Evolutionary conservation across 2,329 filamentous ascomycete species (phyloP), one percentile per base, ranked within the genome.

Genomic region (Diaporthe sp.): DNA sequence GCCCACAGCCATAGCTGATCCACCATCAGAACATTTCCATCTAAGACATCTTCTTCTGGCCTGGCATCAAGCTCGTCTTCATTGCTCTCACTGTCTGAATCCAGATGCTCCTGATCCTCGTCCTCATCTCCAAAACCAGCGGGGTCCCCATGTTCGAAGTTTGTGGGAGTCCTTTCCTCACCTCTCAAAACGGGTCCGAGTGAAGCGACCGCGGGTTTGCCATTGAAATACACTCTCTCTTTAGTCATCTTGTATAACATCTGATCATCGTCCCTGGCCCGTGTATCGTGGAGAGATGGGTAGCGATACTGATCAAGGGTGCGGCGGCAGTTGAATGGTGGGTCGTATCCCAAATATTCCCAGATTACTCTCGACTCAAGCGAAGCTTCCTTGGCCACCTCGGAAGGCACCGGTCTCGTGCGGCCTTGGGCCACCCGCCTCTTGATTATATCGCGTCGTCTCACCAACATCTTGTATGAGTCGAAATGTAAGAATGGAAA

Each of bases 171-270:
- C n/a, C 54, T 71, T 10, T 50, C 33, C 8, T 67, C 58, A 4
- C 38, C 57, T 64, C 45, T 72, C 13, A 50, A 17, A 1, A 33
- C 45, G 2, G 50, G 42, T 3, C 58, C 52, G 28, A 54, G 68
- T 2, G 30, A 60, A 25, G 57, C 38, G 8, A 19, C 28, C 0
- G n/a, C 22, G 12, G 50, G 30, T 19, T 25, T 45, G 6, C 30
- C 38, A 10, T 52, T 58, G 5, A 28, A 1, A 22, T 22, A 17
- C 0, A 58, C 38, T 17, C 47, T 57, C 71, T 87, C 83, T 76
- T 89, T 90, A 1, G 88, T 90, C 3, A 91, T 80, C 75, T 92
- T 92, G 79, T 91, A 92, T 8, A 92, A 81, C 87, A 92, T 91
- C 78, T 92, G 90, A 58, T 92, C 90, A 50, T 90, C 88, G 47